Base-by-base conservation (phyloP, 1,284 basidiomycete genomes). In the Cerioporus squamosus region DNA sequence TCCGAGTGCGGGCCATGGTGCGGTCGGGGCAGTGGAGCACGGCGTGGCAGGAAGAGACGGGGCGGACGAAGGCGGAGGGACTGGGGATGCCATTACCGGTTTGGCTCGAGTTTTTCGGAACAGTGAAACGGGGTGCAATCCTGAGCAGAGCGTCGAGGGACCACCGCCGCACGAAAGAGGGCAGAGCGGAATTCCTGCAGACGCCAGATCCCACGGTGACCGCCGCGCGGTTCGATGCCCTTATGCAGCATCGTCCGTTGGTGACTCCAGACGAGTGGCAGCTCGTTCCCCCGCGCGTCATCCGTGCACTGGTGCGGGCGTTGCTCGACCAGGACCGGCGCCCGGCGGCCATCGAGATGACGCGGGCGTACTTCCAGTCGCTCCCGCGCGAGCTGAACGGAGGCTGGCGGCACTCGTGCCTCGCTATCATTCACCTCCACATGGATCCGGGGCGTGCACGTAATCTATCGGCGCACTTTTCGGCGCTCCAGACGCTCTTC, bases 401-500 rank as follows among this genome's bases (percentile, higher is more conserved):
- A 14, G 57, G 36, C 26, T 55, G 54, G 52, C 60, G 51, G 38
- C 48, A 53, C 8, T 58, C 48, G 23, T 72, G 73, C 42, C 60
- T 74, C 18, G 62, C 70, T 9, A 70, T 78, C 56, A 60, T 77
- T 26, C 73, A 77, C 61, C 62, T 73, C 38, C 71, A 74, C 56
- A 44, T 77, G 33, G 60, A 61, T 4, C 59, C 63, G 12, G 54
- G 61, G 9, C 60, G 51, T 44, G 51, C 44, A 45, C 50, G 44
- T 31, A 65, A 55, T 10, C 59, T 67, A 7, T 38, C 62, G 15
- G 58, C 61, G 14, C 76, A 75, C 59, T 71, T 72, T 61, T 67
- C 51, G 65, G 78, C 55, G 71, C 76, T 65, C 71, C 74, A 43
- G 70, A 84, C 59, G 29, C 51, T 72, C 31, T 65, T 74, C 55